These are phyloP conservation scores for Claviceps purpurea DNA, from an alignment of 2,329 filamentous ascomycete genomes.

Conservation along the genomic window DNA sequence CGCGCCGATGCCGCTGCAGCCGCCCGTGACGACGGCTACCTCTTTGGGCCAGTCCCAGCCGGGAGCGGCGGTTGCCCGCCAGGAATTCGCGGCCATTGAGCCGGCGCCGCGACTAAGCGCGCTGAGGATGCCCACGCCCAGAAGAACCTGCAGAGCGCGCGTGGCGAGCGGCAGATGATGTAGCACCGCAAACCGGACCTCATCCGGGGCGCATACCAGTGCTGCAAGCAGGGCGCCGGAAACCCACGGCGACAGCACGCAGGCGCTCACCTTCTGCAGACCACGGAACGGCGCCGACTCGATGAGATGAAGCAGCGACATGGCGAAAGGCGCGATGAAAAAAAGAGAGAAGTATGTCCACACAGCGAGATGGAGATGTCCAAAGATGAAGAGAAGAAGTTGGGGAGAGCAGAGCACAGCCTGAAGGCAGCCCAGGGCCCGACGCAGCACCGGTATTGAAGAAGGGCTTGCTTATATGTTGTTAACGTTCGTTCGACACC, in stretches of 20 bases:
- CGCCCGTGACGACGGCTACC: slow-evolving; percentile 30
- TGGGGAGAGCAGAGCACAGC: neutral
- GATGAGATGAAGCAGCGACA: slow-evolving; percentile 5
- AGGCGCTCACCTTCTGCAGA: slow-evolving; percentile 1
- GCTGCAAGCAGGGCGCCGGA: slow-evolving; percentile 9
- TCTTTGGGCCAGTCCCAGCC: slow-evolving; percentile 26
- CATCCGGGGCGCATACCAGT: slow-evolving; percentile 5
- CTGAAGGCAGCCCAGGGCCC: too few species aligned
- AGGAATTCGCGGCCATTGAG: slow-evolving; percentile 17
- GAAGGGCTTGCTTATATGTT: too few species aligned
- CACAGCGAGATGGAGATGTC: neutral
- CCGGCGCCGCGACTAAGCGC: slow-evolving; percentile 14
- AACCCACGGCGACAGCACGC: slow-evolving; percentile 7
- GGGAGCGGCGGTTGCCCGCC: slow-evolving; percentile 11
- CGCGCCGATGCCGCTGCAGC: slow-evolving; percentile 28
- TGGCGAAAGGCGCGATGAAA: neutral
- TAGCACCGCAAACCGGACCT: slow-evolving; percentile 1
- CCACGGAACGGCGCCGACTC: slow-evolving; percentile 8
- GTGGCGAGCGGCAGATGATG: slow-evolving; percentile 2
- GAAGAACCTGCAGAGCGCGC: slow-evolving; percentile 8
- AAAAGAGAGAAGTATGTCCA: neutral
- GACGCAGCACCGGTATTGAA: too few species aligned
- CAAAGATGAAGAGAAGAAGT: neutral
- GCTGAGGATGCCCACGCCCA: slow-evolving; percentile 13
- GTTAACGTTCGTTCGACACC: too few species aligned